Base-by-base conservation (phyloP, 257 asterid species). In the Jacaranda copaia region DNA sequence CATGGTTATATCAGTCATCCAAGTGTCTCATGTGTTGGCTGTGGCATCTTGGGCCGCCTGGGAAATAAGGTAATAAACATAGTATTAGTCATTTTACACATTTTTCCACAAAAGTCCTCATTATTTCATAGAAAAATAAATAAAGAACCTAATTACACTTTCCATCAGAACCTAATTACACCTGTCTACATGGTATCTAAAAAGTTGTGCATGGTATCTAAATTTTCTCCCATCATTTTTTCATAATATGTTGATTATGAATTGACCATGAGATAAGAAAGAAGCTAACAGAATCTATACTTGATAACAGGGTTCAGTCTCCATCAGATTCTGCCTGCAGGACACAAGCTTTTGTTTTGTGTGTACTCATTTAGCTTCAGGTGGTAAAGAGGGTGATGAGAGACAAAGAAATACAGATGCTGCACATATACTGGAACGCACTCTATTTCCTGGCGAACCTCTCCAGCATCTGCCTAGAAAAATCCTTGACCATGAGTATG, bases 401-500 rank as follows among this genome's bases (percentile, higher is more conserved):
- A 86, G 76, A 80, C 83, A 80, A 59, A 82, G 95, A 86, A 89
- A 89, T 65, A 51, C 81, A 60, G 86, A 88, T 79, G 92, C 77
- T 67, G 77, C 84, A 19, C 81, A 82, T 63, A 89, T 88, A 70
- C 69, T 88, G 82, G 73, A 79, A 25, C 88, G 84, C 66, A 88
- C 91, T 20, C 36, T 32, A 60, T 89, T 89, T 82, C 85, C 87
- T 32, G 79, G 79, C n/a, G 80, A 82, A 58, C 55, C 82, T 45
- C 72, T 56, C 61, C 86, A 80, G 48, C 77, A 80, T 68, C 82
- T 82, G 70, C 92, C 95, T 15, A 84, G 84, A 77, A 89, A 85
- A 76, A 89, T 89, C 73, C 85, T 89, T 60, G 89, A 84, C 68
- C 95, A 89, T 56, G 92, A 89, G 95, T 89, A 83, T 19, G 89